Percentiles rank a stretch among this genome's conserved stretches.
These are phyloP conservation scores for Sugiyamaella chiloensis DNA, from an alignment of 805 yeast genomes.

Conservation along the genomic window DNA sequence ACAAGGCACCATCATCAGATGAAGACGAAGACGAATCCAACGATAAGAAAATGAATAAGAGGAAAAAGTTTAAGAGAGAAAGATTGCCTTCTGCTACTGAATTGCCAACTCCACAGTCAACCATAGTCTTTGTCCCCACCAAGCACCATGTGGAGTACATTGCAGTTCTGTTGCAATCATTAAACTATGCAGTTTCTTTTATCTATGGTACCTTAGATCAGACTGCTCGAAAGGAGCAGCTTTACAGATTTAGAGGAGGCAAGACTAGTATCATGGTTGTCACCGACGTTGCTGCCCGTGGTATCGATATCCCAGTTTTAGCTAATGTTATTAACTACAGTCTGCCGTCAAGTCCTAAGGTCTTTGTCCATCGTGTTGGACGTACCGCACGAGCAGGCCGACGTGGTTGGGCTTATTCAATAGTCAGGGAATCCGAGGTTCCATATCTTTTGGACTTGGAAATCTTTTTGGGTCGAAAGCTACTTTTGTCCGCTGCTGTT, in stretches of 20 bases:
- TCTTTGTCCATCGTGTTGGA: conserved; percentile 96
- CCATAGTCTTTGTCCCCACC: conserved; percentile 93
- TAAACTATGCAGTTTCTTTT: conserved; percentile 84
- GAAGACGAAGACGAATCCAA: conserved; percentile 54
- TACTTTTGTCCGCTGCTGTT: conserved; percentile 47
- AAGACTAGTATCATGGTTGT: conserved; percentile 85
- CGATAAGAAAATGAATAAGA: conserved; percentile 35
- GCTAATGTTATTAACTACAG: conserved; percentile 93
- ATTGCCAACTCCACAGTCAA: conserved; percentile 79
- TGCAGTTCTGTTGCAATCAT: conserved; percentile 60
- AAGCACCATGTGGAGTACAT: conserved; percentile 97
- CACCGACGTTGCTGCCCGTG: conserved; percentile 92
- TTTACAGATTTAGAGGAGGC: conserved; percentile 81
- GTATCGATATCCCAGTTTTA: conserved; percentile 95
- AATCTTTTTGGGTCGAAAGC: conserved; percentile 79
- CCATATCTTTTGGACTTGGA: conserved; percentile 91
- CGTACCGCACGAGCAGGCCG: conserved; percentile 99
- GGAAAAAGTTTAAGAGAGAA: conserved; percentile 34
- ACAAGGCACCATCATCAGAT: conserved; percentile 38
- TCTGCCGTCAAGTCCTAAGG: conserved; percentile 87
- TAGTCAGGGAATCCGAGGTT: conserved; percentile 77
- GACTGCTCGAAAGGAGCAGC: conserved; percentile 86
- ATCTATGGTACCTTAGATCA: conserved; percentile 95
- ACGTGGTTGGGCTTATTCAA: conserved; percentile 95
- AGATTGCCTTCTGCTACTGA: conserved; percentile 76